Evolutionary conservation across 148 eudicot species (phyloP), one percentile per base, ranked within the genome.

Genomic region (Rhododendron mucronatum): DNA sequence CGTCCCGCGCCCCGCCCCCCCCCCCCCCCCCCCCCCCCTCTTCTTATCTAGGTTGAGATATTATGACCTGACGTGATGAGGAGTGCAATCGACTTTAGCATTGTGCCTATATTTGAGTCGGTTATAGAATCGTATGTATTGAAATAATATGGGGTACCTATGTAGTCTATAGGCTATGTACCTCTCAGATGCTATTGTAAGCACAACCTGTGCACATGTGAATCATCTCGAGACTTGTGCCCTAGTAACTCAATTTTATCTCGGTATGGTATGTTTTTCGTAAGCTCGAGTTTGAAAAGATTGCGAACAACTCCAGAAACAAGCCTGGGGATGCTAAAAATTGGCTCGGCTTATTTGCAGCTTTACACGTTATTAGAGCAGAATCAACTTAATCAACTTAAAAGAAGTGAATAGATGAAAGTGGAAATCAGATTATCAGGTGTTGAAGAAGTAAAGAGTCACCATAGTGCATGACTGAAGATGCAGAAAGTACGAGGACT

Each of bases 341-440:
- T 8, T 0, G 15, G 91, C 91, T 26, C 89, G 95, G 82, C 26
- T 91, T 91, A 20, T 71, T 92, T 21, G 93, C 93, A 33, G 90
- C 93, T 11, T 92, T 89, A 85, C 93, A 92, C 8, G 93, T 92
- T 80, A 91, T 71, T 23, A 92, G 73, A n/a, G 73, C 30, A 10
- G 28, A 23, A 23, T 21, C 2, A 63, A 63, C 30, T 5, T 5
- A 5, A 41, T 41, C 44, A 41, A 41, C 45, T 41, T 8, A 67
- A 26, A 67, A n/a, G 15, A 67, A 12, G 30, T 67, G 73, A 67
- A 10, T 26, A n/a, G 26, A 26, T 26, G 73, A 11, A 67, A 67
- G 14, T 2, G 15, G 16, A 67, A 67, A 26, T 23, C 69, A 63
- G 26, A 63, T 23, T 41, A 41, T 41, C 7, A 41, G 45, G 45